Evolutionary conservation across 257 asterid genomes (phyloP).

Genomic region (Voacanga thouarsii): DNA sequence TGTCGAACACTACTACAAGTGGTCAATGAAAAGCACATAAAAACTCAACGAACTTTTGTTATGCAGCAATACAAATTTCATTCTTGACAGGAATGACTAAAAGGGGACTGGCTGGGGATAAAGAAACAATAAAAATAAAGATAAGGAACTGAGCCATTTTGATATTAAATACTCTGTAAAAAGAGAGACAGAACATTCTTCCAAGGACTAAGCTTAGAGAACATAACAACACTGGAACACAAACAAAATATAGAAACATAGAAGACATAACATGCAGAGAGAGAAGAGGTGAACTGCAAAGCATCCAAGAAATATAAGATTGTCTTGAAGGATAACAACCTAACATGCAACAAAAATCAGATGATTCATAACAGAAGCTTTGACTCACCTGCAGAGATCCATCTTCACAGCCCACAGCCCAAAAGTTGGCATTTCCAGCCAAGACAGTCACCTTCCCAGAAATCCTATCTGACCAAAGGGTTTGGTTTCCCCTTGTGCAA

Average conservation of each 20-base stretch:
- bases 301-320: constrained; percentile 8
- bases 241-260: neutral
- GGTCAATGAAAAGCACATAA: neutral
- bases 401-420: constrained; percentile 99
- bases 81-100: neutral
- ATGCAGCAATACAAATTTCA: neutral
- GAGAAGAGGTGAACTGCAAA: neutral
- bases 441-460: constrained; percentile 85
- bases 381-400: constrained; percentile 84
- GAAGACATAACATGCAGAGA: neutral
- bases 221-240: neutral
- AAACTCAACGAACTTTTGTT: neutral
- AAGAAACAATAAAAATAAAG: too few species aligned
- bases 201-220: neutral
- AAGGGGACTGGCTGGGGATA: neutral
- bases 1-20: neutral
- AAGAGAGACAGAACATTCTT: neutral
- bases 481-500: constrained; percentile 60
- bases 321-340: neutral
- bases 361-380: neutral
- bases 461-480: constrained; percentile 86
- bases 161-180: neutral
- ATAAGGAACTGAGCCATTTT: neutral
- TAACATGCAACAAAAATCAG: neutral
- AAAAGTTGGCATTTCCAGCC: constrained; percentile 94